Base-by-base conservation (phyloP, 352 stramenopile species). In the Thraustotheca clavata region DNA sequence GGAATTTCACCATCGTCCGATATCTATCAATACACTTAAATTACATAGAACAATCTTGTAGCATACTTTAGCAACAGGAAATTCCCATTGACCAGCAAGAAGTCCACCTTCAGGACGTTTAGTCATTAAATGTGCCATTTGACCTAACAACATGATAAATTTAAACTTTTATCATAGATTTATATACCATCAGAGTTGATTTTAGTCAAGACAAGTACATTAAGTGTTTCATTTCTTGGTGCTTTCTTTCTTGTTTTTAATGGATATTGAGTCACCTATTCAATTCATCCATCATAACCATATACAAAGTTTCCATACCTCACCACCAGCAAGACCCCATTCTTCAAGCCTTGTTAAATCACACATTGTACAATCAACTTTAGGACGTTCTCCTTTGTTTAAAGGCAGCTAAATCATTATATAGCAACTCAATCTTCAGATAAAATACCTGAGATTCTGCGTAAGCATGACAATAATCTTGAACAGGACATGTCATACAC, bases 1-100 rank as follows among this genome's bases (percentile, higher is more conserved):
- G 80, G 79, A 40, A 94, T 83, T 31, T 77, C 76, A 62, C 87
- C 72, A 0, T 74, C 77, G 36, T 91, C 76, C 46, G 65, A 67
- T 43, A 86, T 76, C 76, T 89, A 55, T 18, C 24, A 20, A 59
- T 14, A 49, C 34, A 16, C 8, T 11, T 50, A 50, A 50, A 50
- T 50, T 50, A 6, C 6, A n/a, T n/a, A 9, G 48, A 34, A 2
- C 24, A 16, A 27, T n/a, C 57, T 8, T 20, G 14, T 12, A 31
- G 32, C 32, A 35, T 83, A 76, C 76, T 75, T 93, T 91, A 39
- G 71, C 78, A 66, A 89, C 73, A 20, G 92, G 73, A 65, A 96
- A 96, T 63, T 96, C 85, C 87, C 86, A 95, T 59, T 96, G 87
- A 11, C 86, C 83, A 40, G 86, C 83, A 1, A 96, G 70, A 22